A percentile compares a stretch with the other conserved stretches of the same genome.
Evolutionary conservation across 208 protist genomes (phyloP).

Genomic region (Leptomonas pyrrhocoris): DNA sequence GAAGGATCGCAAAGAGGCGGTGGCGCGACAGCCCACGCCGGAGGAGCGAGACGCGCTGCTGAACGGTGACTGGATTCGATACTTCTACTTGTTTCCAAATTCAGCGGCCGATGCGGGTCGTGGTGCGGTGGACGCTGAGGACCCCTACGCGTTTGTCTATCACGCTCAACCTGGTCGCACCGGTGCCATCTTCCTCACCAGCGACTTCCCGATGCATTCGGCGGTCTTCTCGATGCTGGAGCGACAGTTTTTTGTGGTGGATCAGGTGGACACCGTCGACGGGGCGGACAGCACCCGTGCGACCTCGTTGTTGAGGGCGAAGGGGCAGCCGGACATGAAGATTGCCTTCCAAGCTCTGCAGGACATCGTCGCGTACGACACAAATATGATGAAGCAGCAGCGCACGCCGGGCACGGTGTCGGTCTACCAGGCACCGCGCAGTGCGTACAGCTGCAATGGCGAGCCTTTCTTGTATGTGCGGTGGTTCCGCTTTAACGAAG

Average conservation of each 20-base stretch:
- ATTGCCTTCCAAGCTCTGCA: conserved; percentile 68
- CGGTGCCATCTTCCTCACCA: conserved; percentile 79
- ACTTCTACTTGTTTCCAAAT: conserved; percentile 82
- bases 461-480: conserved; percentile 86
- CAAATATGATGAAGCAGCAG: conserved; percentile 82
- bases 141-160: conserved; percentile 79
- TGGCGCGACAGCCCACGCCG: conserved; percentile 54
- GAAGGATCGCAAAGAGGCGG: conserved; percentile 30
- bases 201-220: conserved; percentile 80
- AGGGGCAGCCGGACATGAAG: conserved; percentile 40
- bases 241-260: conserved; percentile 81
- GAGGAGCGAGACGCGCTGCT: conserved; percentile 81
- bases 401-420: conserved; percentile 82
- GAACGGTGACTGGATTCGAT: conserved; percentile 83
- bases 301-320: conserved; percentile 61
- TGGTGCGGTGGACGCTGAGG: conserved; percentile 24
- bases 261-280: conserved; percentile 59
- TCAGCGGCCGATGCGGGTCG: background rate
- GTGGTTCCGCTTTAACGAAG: conserved; percentile 85
- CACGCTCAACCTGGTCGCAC: conserved; percentile 85
- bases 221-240: conserved; percentile 81
- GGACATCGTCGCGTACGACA: conserved; percentile 74
- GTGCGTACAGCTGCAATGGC: conserved; percentile 59
- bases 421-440: conserved; percentile 77
- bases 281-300: conserved; percentile 53